Evolutionary conservation across 345 rosid genomes (phyloP).

Genomic region (Anacardium occidentale): DNA sequence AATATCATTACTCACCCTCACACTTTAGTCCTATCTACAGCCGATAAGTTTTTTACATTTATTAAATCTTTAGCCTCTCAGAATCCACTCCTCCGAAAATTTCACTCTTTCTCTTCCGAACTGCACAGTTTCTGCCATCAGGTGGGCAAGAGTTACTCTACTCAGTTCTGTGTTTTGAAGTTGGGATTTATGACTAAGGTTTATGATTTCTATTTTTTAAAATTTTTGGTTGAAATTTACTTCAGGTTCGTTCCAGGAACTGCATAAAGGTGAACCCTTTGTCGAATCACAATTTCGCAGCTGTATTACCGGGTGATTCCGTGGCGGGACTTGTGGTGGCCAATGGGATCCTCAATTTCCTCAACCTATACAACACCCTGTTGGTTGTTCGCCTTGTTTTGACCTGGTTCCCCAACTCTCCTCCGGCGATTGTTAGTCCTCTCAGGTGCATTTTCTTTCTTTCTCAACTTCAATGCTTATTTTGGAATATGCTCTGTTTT

Average conservation of each 20-base stretch:
- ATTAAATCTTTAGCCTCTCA: conserved; percentile 42
- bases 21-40: conserved; percentile 39
- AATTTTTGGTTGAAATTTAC: background rate
- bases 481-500: too few relatives aligned
- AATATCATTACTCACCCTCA: conserved; percentile 43
- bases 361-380: conserved; percentile 77
- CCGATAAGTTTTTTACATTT: conserved; percentile 38
- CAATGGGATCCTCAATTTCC: conserved; percentile 72
- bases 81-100: conserved; percentile 48
- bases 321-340: conserved; percentile 86
- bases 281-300: conserved; percentile 71
- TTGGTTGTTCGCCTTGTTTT: conserved; percentile 79
- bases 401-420: conserved; percentile 95
- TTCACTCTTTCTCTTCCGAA: conserved; percentile 44
- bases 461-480: too few relatives aligned
- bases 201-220: background rate
- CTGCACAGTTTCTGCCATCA: conserved; percentile 27
- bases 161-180: too few relatives aligned
- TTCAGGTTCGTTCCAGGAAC: conserved; percentile 50
- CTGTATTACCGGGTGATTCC: conserved; percentile 84
- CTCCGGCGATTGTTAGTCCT: conserved; percentile 91
- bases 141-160: background rate
- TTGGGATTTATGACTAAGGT: background rate
- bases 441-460: conserved; percentile 51
- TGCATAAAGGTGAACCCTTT: conserved; percentile 29